phyloP scores from a whole-genome alignment of 2,329 filamentous ascomycete genomes.

The Tolypocladium pustulatum region DNA sequence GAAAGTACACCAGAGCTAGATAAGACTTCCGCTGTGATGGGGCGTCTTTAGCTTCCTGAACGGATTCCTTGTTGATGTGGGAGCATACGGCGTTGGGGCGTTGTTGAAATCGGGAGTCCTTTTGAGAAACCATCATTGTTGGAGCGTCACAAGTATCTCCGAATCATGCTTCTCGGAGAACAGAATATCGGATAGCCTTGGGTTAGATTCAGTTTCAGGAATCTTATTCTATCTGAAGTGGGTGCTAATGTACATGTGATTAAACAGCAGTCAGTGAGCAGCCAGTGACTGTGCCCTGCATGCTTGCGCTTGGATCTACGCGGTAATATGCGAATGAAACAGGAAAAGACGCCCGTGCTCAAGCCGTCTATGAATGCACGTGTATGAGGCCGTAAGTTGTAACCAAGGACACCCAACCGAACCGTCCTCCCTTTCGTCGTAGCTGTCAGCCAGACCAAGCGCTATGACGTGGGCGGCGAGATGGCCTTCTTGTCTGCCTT shows the following conservation, averaged over 20 bases:
- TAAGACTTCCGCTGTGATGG: background rate
- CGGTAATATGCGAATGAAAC: background rate
- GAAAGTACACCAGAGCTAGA: slow-evolving; percentile 45
- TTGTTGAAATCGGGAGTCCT: background rate
- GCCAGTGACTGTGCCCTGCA: slow-evolving; percentile 23
- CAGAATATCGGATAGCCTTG: background rate
- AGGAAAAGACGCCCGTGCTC: background rate
- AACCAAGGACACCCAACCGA: background rate
- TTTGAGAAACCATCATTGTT: background rate
- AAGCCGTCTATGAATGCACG: background rate
- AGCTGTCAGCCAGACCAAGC: background rate
- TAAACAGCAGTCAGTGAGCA: background rate
- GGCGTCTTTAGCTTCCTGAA: background rate
- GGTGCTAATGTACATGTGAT: background rate
- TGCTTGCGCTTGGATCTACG: slow-evolving; percentile 38
- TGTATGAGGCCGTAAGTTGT: background rate
- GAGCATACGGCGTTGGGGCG: background rate
- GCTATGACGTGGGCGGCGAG: slow-evolving; percentile 6
- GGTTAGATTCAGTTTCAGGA: background rate
- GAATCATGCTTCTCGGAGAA: background rate
- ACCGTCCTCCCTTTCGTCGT: background rate
- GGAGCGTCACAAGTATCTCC: background rate
- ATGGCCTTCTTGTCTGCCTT: slow-evolving; percentile 22
- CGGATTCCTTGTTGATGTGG: too few relatives aligned
- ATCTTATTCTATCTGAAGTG: background rate